Evolutionary conservation across 176 grass and related monocot genomes (phyloP).

Genomic region (Lolium perenne): DNA sequence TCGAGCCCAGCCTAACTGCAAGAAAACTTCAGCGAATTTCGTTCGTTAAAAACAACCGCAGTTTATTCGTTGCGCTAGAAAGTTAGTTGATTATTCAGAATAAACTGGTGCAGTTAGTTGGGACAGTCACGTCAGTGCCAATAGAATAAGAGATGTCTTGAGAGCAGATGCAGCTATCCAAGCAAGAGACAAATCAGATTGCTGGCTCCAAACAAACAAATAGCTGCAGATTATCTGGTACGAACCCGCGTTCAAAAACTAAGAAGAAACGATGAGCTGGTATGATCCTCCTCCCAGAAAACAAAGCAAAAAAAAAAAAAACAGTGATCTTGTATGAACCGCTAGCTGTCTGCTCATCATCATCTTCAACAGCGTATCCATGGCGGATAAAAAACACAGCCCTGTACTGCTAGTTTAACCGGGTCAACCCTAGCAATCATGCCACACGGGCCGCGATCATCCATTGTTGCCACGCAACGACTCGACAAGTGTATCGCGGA

Average conservation of each 20-base stretch:
- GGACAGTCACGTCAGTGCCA: conserved; percentile 16
- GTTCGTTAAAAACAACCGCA: no score
- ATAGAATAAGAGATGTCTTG: not conserved
- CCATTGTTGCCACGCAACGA: conserved; percentile 1
- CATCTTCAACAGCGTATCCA: conserved; percentile 22
- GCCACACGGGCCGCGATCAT: conserved; percentile 20
- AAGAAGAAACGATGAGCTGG: not conserved
- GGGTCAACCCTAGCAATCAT: conserved; percentile 27
- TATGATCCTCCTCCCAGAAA: not conserved
- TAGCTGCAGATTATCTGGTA: not conserved
- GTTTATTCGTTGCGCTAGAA: no score
- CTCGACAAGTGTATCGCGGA: conserved; percentile 11
- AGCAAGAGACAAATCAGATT: not conserved
- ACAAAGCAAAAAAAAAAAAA: not conserved
- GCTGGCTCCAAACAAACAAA: not conserved
- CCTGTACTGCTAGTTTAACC: not conserved
- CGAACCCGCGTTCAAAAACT: not conserved
- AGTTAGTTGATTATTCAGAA: no score
- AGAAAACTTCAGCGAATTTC: no score
- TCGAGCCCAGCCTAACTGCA: no score
- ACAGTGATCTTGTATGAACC: conserved; percentile 42
- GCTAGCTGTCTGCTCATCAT: not conserved
- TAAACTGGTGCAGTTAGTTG: conserved; percentile 1
- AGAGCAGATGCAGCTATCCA: not conserved
- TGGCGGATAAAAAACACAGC: conserved; percentile 6